Evolutionary conservation across 1,284 basidiomycete species (phyloP), one percentile per base, ranked within the genome.

Genomic region (Irpex lacteus): DNA sequence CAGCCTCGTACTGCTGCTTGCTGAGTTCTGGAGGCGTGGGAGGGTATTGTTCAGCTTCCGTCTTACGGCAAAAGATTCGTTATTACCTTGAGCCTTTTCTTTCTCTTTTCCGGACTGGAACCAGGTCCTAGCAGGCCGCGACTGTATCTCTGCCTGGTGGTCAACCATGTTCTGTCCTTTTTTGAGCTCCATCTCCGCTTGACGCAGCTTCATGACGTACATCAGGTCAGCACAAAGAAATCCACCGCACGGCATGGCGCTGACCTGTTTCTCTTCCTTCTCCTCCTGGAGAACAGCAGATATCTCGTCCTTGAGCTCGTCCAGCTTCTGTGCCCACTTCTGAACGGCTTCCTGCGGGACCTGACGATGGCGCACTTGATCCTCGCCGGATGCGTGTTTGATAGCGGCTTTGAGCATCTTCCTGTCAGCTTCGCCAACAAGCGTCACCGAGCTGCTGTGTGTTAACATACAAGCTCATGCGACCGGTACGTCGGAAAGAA

Each of bases 131-230:
- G 95, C 95, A 6, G 98, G 98, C 59, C 97, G 84, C 38, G 93
- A 89, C 75, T 90, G 94, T 71, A 99, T 99, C 78, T 99, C 98
- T n/a, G 86, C 87, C 75, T 94, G 86, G 72, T 99, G 95, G 74
- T 96, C 90, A 61, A 98, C 88, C 85, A 99, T 89, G 75, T 99
- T 99, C 76, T 98, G 88, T 44, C 96, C 94, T 78, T 98, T 99
- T 70, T 85, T 90, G 19, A 99, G 73, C 76, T 99, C 94, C 95
- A 98, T 98, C 76, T 99, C 98, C 2, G 95, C 96, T 75, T 87
- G 87, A 49, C 92, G 88, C 60, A 96, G 77, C 91, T 95, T 70
- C 15, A 56, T 9, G 49, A 6, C 53, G 38, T 52, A 66, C 60
- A 3, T 62, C 60, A 9, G 56, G 49, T 49, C 32, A 40, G 13